Base-by-base conservation (phyloP, 768 basidiomycete species). In the Termitomyces sp. region DNA sequence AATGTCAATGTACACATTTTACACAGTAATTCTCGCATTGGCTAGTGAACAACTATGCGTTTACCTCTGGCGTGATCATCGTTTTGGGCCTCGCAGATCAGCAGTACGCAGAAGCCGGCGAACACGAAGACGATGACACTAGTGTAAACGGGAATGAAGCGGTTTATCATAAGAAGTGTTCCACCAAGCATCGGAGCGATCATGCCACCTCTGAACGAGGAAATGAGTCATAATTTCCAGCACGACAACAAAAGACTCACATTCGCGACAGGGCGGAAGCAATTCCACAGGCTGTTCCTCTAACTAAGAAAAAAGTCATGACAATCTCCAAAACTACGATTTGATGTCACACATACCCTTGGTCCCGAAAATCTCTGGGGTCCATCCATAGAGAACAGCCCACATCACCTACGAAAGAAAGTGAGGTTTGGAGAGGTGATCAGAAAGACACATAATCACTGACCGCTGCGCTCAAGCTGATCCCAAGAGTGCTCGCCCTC, bases 341-440 rank as follows among this genome's bases (percentile, higher is more conserved):
- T 10, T 14, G 33, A 8, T 51, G 15, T 15, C 43, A n/a, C 48
- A 60, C 70, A 40, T 62, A 86, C 86, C 81, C 74, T 84, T 84
- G 0, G 91, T 91, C 0, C 81, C 84, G 64, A 95, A 94, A 14
- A 92, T 87, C 69, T 91, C 89, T 3, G 92, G 92, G 0, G 92
- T 93, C 87, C 90, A 91, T 70, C 90, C 89, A 62, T 92, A 92
- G 51, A 92, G 63, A n/a, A 93, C 86, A 11, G 91, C 89, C 81
- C 87, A 92, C 91, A 91, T 91, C 2, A 86, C 78, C 86, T 88
- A 61, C 1, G 54, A 26, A 53, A 42, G 14, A 21, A 48, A 28
- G 31, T 17, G 33, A 44, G 28, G 11, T 41, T 23, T 44, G 38
- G 46, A 30, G 26, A 44, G 6, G 50, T 2, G 50, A 44, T 10